A percentile compares a stretch with the other conserved stretches of the same genome.
Evolutionary conservation across 805 yeast species (phyloP).

Genomic region (Ogataea henricii): DNA sequence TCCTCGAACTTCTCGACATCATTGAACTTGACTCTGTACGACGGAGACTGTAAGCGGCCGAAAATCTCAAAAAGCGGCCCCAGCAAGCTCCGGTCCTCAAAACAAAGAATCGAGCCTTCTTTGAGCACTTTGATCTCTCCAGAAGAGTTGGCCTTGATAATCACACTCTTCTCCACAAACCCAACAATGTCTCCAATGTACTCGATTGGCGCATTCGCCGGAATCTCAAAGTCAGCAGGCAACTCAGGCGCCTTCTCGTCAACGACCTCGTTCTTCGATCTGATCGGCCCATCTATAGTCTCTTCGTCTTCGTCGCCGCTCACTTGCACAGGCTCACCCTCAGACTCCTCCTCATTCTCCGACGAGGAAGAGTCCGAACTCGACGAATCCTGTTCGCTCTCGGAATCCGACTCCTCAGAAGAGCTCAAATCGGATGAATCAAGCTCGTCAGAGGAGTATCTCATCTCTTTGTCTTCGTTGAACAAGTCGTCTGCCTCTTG

Average conservation of each 20-base stretch:
- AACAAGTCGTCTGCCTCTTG: slow-evolving; percentile 22
- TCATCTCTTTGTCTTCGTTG: slow-evolving; percentile 18
- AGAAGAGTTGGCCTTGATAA: slow-evolving; percentile 70
- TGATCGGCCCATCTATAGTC: slow-evolving; percentile 61
- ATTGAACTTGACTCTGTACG: slow-evolving; percentile 73
- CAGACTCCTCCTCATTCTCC: slow-evolving; percentile 15
- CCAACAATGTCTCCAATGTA: slow-evolving; percentile 69
- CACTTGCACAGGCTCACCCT: slow-evolving; percentile 24
- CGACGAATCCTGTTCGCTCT: slow-evolving; percentile 25
- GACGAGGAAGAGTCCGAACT: slow-evolving; percentile 27
- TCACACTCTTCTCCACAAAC: slow-evolving; percentile 69
- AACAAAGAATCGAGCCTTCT: slow-evolving; percentile 78
- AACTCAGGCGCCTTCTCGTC: slow-evolving; percentile 69
- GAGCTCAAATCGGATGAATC: slow-evolving; percentile 14
- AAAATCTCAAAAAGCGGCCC: slow-evolving; percentile 88
- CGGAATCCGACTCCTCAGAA: slow-evolving; percentile 19
- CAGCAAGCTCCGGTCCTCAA: slow-evolving; percentile 65
- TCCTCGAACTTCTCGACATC: slow-evolving; percentile 48
- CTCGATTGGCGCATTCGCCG: slow-evolving; percentile 64
- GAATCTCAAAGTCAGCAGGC: slow-evolving; percentile 66
- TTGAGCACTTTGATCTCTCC: slow-evolving; percentile 84
- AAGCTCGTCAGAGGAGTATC: slow-evolving; percentile 28
- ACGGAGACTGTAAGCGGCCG: slow-evolving; percentile 82
- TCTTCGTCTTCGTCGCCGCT: slow-evolving; percentile 36
- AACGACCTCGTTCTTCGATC: slow-evolving; percentile 72